Conservation (phyloP, 176 grass and related monocot species). For the Poa pratensis region DNA sequence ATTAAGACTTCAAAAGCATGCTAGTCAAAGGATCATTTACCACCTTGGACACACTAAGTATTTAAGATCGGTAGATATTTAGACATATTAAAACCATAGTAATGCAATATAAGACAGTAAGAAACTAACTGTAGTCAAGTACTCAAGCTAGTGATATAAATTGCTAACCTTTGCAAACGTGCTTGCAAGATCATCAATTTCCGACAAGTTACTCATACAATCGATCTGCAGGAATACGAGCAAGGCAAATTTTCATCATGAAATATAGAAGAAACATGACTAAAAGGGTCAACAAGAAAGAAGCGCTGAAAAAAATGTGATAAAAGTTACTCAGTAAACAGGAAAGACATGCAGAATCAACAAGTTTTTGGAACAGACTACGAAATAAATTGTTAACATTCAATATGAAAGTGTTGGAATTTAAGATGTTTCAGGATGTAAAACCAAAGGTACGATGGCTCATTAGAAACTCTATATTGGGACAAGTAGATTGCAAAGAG, state of each 20-base stretch:
- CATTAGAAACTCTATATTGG: not conserved
- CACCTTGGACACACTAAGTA: conserved; percentile 30
- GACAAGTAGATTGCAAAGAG: not conserved
- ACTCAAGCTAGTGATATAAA: conserved; percentile 9
- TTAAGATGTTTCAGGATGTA: not conserved
- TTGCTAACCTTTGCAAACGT: conserved; percentile 89
- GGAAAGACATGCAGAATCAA: not conserved
- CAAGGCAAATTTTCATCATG: conserved; percentile 3
- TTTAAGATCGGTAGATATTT: not conserved
- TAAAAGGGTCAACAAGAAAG: conserved; percentile 11
- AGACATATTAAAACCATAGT: not conserved
- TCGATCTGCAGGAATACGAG: conserved; percentile 68
- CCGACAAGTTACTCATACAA: conserved; percentile 67
- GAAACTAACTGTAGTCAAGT: conserved; percentile 5
- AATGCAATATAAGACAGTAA: not conserved
- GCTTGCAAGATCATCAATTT: conserved; percentile 92
- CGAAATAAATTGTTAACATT: conserved; percentile 7
- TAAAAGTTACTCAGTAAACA: conserved; percentile 8
- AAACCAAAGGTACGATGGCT: not conserved
- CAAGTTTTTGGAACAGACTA: not conserved
- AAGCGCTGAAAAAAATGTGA: not conserved
- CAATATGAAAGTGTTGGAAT: not conserved
- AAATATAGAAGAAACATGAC: conserved; percentile 35
- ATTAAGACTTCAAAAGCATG: not conserved
- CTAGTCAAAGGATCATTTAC: conserved; percentile 8